Evolutionary conservation across 495 filamentous ascomycete genomes (phyloP), one percentile per base, ranked within the genome.

Genomic region (Elasticomyces elasticus): DNA sequence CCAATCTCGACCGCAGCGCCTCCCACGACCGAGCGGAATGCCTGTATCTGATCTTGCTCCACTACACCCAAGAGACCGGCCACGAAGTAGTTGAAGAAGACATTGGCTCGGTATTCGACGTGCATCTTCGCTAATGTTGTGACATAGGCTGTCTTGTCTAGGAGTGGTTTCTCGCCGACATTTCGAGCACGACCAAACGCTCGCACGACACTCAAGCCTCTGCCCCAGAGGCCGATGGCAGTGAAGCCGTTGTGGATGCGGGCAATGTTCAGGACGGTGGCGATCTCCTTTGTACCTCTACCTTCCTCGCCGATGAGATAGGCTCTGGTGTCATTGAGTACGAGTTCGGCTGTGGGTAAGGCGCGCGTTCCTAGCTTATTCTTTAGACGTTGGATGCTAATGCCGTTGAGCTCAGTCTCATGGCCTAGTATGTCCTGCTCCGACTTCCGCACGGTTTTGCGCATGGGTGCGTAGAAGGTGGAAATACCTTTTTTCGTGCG

Each of bases 331-430:
- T 69, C 72, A 10, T 69, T 70, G 20, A 82, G 70, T 42, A 83
- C 80, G 4, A 87, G 71, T 54, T 88, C 84, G 5, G 83, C 84
- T 0, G 84, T 86, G 0, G 84, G 84, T 0, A 87, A 63, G 20
- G 80, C 69, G 44, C 77, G 78, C 1, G 84, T 86, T 37, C 84
- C 84, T 23, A 86, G 70, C 54, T 87, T 87, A 56, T 74, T 74
- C 60, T 87, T 87, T 27, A 87, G 68, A 0, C 82, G 77, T 41
- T 80, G 76, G 61, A 87, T 84, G 28, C 69, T 73, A 28, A 87
- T 71, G 1, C 83, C 83, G 60, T 88, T 89, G 28, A 76, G 71
- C 51, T 77, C 74, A 3, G 72, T 79, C 13, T 64, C 67, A 0
- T 64, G 56, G 30, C 64, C 64, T 6, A 40, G 13, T 40, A 15